These are phyloP conservation scores for Eucalyptus lansdowneana DNA, from an alignment of 345 rosid species.

Conservation along the genomic window DNA sequence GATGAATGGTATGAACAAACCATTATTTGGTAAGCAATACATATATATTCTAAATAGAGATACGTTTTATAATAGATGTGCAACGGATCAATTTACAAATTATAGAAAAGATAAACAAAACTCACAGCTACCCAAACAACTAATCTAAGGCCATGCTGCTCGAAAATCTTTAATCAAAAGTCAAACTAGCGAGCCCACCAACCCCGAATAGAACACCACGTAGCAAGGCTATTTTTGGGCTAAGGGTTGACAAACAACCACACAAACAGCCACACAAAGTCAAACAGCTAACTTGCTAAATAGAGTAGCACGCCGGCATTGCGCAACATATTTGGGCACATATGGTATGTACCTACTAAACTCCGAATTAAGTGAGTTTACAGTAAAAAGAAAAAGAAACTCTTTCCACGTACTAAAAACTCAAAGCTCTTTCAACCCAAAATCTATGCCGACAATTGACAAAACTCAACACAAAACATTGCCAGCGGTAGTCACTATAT, in stretches of 20 bases:
- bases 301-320: too few relatives aligned
- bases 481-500: accelerated
- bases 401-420: too few relatives aligned
- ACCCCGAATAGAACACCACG: not conserved
- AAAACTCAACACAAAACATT: not conserved
- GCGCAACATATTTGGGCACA: too few relatives aligned
- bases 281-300: too few relatives aligned
- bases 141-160: not conserved
- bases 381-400: too few relatives aligned
- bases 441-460: not conserved
- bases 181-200: not conserved
- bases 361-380: too few relatives aligned
- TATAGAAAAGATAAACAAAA: not conserved
- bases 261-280: too few relatives aligned
- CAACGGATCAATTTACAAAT: not conserved
- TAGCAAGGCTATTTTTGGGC: not conserved
- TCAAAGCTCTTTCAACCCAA: too few relatives aligned
- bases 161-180: not conserved
- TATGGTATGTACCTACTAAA: too few relatives aligned
- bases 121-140: not conserved
- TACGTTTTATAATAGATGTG: not conserved
- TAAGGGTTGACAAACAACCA: not conserved
- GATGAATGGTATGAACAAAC: not conserved
- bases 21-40: not conserved
- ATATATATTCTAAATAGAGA: not conserved